These are phyloP conservation scores for Leccinum longicurvipes DNA, from an alignment of 768 basidiomycete genomes.

Conservation along the genomic window DNA sequence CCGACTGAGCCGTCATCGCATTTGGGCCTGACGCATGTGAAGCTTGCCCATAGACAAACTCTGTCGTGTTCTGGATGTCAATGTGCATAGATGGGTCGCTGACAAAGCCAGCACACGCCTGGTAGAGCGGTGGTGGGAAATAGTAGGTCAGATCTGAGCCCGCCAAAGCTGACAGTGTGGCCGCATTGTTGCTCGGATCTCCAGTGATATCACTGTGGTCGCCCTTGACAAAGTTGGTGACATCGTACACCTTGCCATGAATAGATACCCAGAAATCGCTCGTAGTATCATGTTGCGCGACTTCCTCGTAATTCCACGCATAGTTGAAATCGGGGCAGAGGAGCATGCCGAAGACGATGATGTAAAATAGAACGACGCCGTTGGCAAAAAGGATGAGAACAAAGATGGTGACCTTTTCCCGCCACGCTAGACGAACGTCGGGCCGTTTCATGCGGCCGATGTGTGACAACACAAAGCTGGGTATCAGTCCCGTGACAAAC, in stretches of 20 bases:
- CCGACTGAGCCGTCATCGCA: slow-evolving; percentile 36
- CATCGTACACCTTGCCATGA: slow-evolving; percentile 59
- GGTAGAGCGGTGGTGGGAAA: slow-evolving; percentile 56
- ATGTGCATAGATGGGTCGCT: slow-evolving; percentile 40
- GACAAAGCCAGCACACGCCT: slow-evolving; percentile 61
- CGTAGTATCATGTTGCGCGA: slow-evolving; percentile 46
- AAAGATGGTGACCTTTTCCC: slow-evolving; percentile 67
- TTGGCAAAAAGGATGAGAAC: slow-evolving; percentile 54
- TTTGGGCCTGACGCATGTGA: slow-evolving; percentile 56
- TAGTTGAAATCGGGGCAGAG: slow-evolving; percentile 62
- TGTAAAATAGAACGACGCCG: slow-evolving; percentile 58
- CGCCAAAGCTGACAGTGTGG: slow-evolving; percentile 49
- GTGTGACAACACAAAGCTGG: slow-evolving; percentile 44
- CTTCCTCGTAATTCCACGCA: slow-evolving; percentile 52
- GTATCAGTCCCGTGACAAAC: slow-evolving; percentile 54
- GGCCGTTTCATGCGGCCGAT: slow-evolving; percentile 66
- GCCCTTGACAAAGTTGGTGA: slow-evolving; percentile 54
- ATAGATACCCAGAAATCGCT: slow-evolving; percentile 64
- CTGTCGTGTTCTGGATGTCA: slow-evolving; percentile 45
- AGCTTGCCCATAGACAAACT: slow-evolving; percentile 39
- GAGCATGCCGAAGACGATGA: slow-evolving; percentile 58
- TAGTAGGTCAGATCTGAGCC: slow-evolving; percentile 63
- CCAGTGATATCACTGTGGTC: slow-evolving; percentile 62
- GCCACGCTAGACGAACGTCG: slow-evolving; percentile 65
- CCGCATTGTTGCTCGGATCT: slow-evolving; percentile 46